A percentile compares a stretch with the other conserved stretches of the same genome.
Conservation (phyloP, 495 filamentous ascomycete genomes). For the Arthonia radiata region DNA sequence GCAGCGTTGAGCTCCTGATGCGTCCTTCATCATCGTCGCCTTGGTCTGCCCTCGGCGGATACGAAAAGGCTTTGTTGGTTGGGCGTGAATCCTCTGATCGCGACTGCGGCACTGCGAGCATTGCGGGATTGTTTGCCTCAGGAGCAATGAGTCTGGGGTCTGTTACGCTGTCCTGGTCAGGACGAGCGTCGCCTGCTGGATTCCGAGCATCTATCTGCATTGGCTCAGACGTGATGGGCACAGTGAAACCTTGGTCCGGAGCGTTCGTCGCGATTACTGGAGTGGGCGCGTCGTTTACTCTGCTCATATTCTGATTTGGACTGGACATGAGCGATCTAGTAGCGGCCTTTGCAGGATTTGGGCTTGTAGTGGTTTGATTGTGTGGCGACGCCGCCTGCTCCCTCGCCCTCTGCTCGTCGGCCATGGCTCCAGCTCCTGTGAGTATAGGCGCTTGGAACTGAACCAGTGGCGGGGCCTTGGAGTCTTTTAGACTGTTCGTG, state of each 20-base stretch:
- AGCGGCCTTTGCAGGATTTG: conserved; percentile 26
- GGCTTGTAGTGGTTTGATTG: conserved; percentile 17
- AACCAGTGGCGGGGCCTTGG: no score
- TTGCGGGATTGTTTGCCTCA: conserved; percentile 4
- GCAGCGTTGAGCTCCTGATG: conserved; percentile 52
- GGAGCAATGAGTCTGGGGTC: conserved; percentile 4
- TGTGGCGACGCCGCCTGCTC: conserved; percentile 22
- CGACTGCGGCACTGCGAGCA: conserved; percentile 7
- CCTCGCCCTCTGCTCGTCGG: conserved; percentile 24
- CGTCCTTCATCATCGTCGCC: conserved; percentile 26
- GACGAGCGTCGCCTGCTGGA: conserved; percentile 19
- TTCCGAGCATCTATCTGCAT: conserved; percentile 10
- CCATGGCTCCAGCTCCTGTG: conserved; percentile 29
- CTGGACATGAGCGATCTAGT: conserved; percentile 29
- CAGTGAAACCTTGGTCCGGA: conserved; percentile 14
- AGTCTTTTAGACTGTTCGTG: no score
- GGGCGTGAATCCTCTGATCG: conserved; percentile 16
- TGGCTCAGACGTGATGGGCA: conserved; percentile 15
- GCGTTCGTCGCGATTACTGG: conserved; percentile 16
- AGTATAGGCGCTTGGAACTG: no score
- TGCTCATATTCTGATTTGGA: conserved; percentile 24
- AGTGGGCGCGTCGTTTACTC: conserved; percentile 18
- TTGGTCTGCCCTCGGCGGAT: conserved; percentile 14
- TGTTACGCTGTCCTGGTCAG: conserved; percentile 19
- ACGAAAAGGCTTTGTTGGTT: conserved; percentile 27